Evolutionary conservation across 345 rosid genomes (phyloP).

Genomic region (Moricandia arvensis): DNA sequence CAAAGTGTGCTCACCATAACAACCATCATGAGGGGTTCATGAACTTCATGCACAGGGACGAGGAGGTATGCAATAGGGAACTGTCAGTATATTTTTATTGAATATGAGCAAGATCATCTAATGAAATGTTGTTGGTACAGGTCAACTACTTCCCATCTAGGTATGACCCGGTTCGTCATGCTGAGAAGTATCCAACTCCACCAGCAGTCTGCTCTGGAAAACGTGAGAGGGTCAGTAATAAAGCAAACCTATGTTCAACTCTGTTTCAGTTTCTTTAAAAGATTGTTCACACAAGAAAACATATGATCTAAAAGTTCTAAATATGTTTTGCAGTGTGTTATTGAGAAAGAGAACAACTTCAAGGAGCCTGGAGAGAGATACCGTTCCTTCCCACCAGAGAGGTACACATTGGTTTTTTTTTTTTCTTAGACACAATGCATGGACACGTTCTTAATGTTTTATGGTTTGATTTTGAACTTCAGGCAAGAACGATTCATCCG

Average conservation of each 20-base stretch:
- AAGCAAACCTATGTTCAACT: neutral
- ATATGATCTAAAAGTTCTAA: neutral
- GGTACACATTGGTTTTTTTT: conserved; percentile 41
- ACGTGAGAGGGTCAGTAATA: conserved; percentile 73
- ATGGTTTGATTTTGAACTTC: neutral
- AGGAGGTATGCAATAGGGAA: conserved; percentile 54
- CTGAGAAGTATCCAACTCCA: conserved; percentile 73
- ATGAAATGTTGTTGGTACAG: conserved; percentile 41
- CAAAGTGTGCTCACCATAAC: conserved; percentile 92
- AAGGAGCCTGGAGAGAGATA: conserved; percentile 92
- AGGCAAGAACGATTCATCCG: conserved; percentile 82
- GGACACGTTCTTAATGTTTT: neutral
- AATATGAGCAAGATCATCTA: neutral
- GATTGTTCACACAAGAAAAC: neutral
- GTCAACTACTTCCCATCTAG: conserved; percentile 93
- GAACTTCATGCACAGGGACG: conserved; percentile 92
- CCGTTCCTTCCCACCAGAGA: conserved; percentile 72
- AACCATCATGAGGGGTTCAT: conserved; percentile 91
- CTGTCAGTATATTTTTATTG: neutral
- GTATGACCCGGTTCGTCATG: conserved; percentile 80
- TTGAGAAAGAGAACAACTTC: conserved; percentile 83
- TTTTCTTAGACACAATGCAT: neutral
- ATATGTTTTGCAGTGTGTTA: conserved; percentile 52
- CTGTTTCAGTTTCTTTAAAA: neutral
- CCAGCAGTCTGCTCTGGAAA: conserved; percentile 56